Evolutionary conservation across 129 eudicot species (phyloP).

Genomic region (Lactuca sativa): DNA sequence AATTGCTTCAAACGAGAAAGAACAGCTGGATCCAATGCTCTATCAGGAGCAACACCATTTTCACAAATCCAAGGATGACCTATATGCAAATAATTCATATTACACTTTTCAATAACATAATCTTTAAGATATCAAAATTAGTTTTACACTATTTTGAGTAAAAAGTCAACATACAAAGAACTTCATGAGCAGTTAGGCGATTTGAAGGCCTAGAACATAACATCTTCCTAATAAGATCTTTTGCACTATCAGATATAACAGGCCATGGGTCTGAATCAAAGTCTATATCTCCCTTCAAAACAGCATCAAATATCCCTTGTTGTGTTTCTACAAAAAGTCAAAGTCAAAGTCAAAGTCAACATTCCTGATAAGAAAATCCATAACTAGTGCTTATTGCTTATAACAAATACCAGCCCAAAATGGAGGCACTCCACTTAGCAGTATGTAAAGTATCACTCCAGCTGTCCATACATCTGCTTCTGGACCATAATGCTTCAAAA

Average conservation of each 20-base stretch:
- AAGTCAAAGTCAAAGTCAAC: not conserved
- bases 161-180: slow-evolving; percentile 59
- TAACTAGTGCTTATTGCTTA: not conserved
- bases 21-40: slow-evolving; percentile 91
- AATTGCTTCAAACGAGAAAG: slow-evolving; percentile 98
- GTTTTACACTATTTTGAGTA: not conserved
- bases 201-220: slow-evolving; percentile 76
- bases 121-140: not conserved
- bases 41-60: slow-evolving; percentile 97
- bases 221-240: slow-evolving; percentile 90
- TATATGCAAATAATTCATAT: slow-evolving; percentile 17
- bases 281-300: slow-evolving; percentile 89
- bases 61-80: slow-evolving; percentile 99
- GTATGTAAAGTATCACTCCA: slow-evolving; percentile 85
- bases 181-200: slow-evolving; percentile 94
- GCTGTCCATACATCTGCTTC: slow-evolving; percentile 99
- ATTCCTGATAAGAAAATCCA: not conserved
- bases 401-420: slow-evolving; percentile 74
- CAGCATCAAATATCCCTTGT: slow-evolving; percentile 97
- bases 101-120: not conserved
- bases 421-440: slow-evolving; percentile 97
- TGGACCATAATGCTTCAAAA: slow-evolving; percentile 85
- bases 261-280: slow-evolving; percentile 99
- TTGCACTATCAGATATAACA: slow-evolving; percentile 81
- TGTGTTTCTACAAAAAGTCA: slow-evolving; percentile 65